Base-by-base conservation (phyloP, 352 stramenopile species). In the Pythium volutum region DNA sequence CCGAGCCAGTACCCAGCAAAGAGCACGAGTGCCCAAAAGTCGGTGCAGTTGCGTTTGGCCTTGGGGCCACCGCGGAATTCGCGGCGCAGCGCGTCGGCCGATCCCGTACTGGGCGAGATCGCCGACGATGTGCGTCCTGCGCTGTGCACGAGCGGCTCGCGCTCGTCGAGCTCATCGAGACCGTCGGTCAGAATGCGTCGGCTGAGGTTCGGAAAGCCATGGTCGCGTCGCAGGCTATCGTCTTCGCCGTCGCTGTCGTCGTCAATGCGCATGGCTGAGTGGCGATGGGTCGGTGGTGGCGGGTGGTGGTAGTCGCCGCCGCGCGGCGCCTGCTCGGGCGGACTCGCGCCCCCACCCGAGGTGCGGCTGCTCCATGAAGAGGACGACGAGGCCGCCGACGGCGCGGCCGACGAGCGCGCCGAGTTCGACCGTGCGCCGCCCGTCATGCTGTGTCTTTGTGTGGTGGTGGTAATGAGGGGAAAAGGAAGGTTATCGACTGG, bases 1-100 rank as follows among this genome's bases (percentile, higher is more conserved):
- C 82, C 84, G 34, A 92, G 63, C 82, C 83, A 91, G 66, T 94
- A 94, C 16, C 58, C 66, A 10, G 62, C 70, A 31, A 93, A 75
- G n/a, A 77, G 34, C 0, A 72, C 66, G 9, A 93, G 62, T 18
- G 76, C 79, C 25, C 87, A 69, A 0, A 84, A 43, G 59, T 93
- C 84, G 0, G 81, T 91, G 64, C 77, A 87, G 5, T 55, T 43
- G 18, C 79, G 80, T 39, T 79, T 75, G 48, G 67, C 67, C 14
- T 77, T 70, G 8, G 74, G 65, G 4, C 70, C 70, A 15, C 71
- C 70, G 18, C 71, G 72, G 54, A 84, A 83, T 57, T 62, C 76
- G 26, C 69, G 75, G 8, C 76, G 77, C 45, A 79, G 56, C 31
- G 49, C 23, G n/a, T 74, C 75, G 25, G 69, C 57, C 3, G 50